A percentile compares a stretch with the other conserved stretches of the same genome.
These are phyloP conservation scores for Litsea cubeba DNA, from an alignment of 164 flowering plant genomes.

Conservation along the genomic window DNA sequence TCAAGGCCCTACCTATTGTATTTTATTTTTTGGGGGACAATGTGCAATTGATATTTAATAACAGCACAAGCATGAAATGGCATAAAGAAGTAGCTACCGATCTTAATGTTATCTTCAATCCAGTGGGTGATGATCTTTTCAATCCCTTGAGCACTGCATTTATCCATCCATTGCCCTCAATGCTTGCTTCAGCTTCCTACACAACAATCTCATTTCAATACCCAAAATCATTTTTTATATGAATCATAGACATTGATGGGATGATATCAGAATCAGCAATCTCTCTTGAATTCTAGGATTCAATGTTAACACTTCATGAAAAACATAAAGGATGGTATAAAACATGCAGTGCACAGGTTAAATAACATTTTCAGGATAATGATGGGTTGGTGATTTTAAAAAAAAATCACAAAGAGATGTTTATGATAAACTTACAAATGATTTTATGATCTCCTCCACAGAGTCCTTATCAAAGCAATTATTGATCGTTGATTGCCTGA, in stretches of 20 bases:
- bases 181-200: slow-evolving; percentile 75
- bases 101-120: slow-evolving; percentile 73
- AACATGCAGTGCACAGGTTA: background rate
- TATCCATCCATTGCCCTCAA: slow-evolving; percentile 84
- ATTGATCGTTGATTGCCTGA: slow-evolving; percentile 64
- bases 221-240: background rate
- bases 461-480: slow-evolving; percentile 79
- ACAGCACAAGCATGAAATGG: background rate
- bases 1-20: background rate
- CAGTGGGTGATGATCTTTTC: slow-evolving; percentile 90
- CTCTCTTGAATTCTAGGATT: background rate
- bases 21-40: too few species aligned
- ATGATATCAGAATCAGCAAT: background rate
- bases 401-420: background rate
- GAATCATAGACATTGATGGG: background rate
- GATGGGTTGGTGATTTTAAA: background rate
- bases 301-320: background rate
- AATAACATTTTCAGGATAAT: background rate
- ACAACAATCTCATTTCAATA: slow-evolving; percentile 6
- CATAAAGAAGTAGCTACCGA: slow-evolving; percentile 47
- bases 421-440: slow-evolving; percentile 50
- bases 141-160: slow-evolving; percentile 55
- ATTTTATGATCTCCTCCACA: slow-evolving; percentile 62
- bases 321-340: background rate
- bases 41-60: background rate